Evolutionary conservation across 805 yeast genomes (phyloP), one percentile per base, ranked within the genome.

Genomic region (Hanseniaspora lindneri): DNA sequence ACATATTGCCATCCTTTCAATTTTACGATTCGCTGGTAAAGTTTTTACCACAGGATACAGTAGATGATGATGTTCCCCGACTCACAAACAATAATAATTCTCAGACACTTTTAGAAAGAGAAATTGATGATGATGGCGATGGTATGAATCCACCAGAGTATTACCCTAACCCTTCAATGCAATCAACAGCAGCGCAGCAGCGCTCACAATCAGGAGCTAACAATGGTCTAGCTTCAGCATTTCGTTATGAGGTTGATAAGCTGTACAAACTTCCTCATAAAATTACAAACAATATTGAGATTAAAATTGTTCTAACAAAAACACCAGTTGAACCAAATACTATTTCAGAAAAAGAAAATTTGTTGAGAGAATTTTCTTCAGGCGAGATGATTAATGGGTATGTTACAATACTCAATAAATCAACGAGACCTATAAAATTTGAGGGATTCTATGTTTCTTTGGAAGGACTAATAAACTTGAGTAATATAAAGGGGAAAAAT

Each of bases 371-470:
- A 54, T 78, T 69, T 55, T 71, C 69, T 33, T 75, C 76, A 24
- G 80, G 80, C 19, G 82, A 77, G 53, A 63, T 63, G 19, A 60
- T 78, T 6, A 67, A 72, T 52, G 84, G 84, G 1, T 71, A 67
- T 51, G 62, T 72, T 8, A 54, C 60, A 0, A 64, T 76, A 17
- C 62, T 66, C 43, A 77, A 76, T 55, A 62, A 55, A 7, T 60
- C 74, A 1, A 47, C 58, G 1, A 54, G 61, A 16, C 63, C 68
- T 0, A 65, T 77, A n/a, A 71, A 72, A 7, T 78, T 77, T 55
- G 80, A 77, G 52, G 75, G 75, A 75, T 70, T 76, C 52, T 67
- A 74, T 49, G 72, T 77, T 6, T 66, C 77, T 1, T 63, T 78
- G 29, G 83, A 77, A 55, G 83, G 82, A 1, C 60, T 59, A n/a